A percentile compares a stretch with the other conserved stretches of the same genome.
These are phyloP conservation scores for Magnusiomyces suaveolens DNA, from an alignment of 1,139 yeast species.

Conservation along the genomic window DNA sequence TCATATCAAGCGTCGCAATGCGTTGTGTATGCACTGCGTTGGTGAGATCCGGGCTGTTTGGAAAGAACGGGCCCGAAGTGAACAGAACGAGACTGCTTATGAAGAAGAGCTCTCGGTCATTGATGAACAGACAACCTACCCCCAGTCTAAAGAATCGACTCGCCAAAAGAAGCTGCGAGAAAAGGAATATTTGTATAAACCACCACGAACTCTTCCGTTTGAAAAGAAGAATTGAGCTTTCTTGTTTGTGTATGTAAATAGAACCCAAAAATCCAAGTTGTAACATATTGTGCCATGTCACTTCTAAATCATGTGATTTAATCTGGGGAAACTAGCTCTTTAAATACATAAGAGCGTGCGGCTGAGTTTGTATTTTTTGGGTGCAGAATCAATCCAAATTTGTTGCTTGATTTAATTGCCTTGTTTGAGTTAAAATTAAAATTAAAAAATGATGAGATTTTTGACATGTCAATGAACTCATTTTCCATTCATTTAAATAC, in stretches of 20 bases:
- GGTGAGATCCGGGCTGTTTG: constrained; percentile 68
- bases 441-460: too few relatives aligned
- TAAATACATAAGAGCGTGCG: too few relatives aligned
- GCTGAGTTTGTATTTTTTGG: too few relatives aligned
- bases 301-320: too few relatives aligned
- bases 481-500: too few relatives aligned
- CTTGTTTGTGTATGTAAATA: not conserved
- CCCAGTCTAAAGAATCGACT: constrained; percentile 56
- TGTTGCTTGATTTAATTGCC: not conserved
- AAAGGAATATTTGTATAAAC: constrained; percentile 58
- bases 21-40: constrained; percentile 88
- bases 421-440: not conserved
- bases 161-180: constrained; percentile 42
- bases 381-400: too few relatives aligned
- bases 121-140: constrained; percentile 51
- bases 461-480: too few relatives aligned
- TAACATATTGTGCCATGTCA: not conserved
- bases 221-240: constrained; percentile 25
- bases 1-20: constrained; percentile 77
- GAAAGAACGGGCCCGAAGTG: constrained; percentile 38
- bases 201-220: constrained; percentile 48
- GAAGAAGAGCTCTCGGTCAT: constrained; percentile 47
- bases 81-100: constrained; percentile 16
- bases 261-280: not conserved
- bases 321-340: too few relatives aligned